Percentiles rank a stretch among this genome's conserved stretches.
phyloP scores from a whole-genome alignment of 768 basidiomycete species.

The Collybia sordida region DNA sequence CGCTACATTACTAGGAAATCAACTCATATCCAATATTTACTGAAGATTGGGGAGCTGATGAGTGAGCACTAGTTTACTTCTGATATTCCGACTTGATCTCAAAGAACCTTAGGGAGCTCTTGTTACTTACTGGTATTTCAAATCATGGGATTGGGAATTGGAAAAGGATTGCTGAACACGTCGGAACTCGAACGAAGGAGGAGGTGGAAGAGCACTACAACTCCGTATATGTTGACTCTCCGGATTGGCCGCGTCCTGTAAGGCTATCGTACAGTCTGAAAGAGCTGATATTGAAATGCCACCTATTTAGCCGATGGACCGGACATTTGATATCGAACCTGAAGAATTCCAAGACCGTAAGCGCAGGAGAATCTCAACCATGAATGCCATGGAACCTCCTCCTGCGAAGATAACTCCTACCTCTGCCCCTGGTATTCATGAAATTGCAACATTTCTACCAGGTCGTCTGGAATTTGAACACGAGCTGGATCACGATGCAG shows the following conservation, averaged over 20 bases:
- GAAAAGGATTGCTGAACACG: slow-evolving; percentile 93
- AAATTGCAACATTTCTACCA: slow-evolving; percentile 90
- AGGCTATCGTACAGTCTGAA: slow-evolving; percentile 21
- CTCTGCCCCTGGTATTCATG: slow-evolving; percentile 89
- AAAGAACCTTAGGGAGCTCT: slow-evolving; percentile 63
- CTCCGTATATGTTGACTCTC: slow-evolving; percentile 74
- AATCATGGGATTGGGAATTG: slow-evolving; percentile 93
- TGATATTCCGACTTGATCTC: background rate
- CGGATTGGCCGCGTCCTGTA: slow-evolving; percentile 80
- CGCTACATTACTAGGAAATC: slow-evolving; percentile 62
- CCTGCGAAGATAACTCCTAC: slow-evolving; percentile 77
- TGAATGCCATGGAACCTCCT: slow-evolving; percentile 58
- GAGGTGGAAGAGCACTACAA: slow-evolving; percentile 92
- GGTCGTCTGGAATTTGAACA: slow-evolving; percentile 99
- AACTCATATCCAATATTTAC: slow-evolving; percentile 96
- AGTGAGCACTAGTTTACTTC: slow-evolving; percentile 49
- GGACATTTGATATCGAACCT: slow-evolving; percentile 68
- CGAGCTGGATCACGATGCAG: slow-evolving; percentile 95
- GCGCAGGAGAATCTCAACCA: slow-evolving; percentile 80
- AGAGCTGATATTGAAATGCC: too few relatives aligned
- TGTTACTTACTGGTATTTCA: slow-evolving; percentile 85
- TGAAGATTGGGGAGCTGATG: slow-evolving; percentile 97
- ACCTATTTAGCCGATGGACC: slow-evolving; percentile 47
- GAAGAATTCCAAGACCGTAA: slow-evolving; percentile 88
- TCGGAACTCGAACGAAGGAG: slow-evolving; percentile 91